Evolutionary conservation across 371 early-diverging fungal species (phyloP).

Genomic region (Mortierella sp.): DNA sequence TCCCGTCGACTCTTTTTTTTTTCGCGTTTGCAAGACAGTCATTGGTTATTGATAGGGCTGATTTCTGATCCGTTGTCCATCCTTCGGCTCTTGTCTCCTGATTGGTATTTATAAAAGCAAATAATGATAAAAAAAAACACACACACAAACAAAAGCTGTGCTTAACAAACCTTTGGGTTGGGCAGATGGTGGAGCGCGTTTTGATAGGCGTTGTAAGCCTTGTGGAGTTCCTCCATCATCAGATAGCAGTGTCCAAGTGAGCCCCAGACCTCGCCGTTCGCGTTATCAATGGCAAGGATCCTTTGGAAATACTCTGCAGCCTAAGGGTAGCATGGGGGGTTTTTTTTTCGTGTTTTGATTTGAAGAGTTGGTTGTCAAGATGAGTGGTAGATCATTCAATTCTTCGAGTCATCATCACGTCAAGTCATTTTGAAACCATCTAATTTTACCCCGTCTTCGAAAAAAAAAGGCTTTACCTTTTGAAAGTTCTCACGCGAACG

Average conservation of each 20-base stretch:
- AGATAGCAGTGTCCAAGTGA: conserved; percentile 93
- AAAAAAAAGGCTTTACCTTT: conserved; percentile 49
- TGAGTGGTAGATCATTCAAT: background rate
- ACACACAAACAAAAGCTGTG: too few species aligned
- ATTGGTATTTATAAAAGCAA: background rate
- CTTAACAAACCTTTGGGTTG: conserved; percentile 78
- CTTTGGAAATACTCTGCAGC: conserved; percentile 93
- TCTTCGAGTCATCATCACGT: too few species aligned
- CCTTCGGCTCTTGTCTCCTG: background rate
- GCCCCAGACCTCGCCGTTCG: conserved; percentile 94
- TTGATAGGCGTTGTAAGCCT: conserved; percentile 94
- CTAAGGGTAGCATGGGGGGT: conserved; percentile 32
- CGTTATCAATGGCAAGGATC: conserved; percentile 79
- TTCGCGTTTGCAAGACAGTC: too few species aligned
- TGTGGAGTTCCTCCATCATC: conserved; percentile 93
- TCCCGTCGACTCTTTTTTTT: background rate
- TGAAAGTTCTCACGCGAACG: conserved; percentile 71
- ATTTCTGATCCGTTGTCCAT: background rate
- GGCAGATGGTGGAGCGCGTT: conserved; percentile 90
- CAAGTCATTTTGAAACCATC: too few species aligned
- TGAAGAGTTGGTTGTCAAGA: conserved; percentile 33
- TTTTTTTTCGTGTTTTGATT: background rate
- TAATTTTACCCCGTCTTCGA: background rate
- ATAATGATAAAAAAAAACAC: conserved; percentile 12
- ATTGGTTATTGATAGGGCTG: background rate